Percentiles rank a stretch among this genome's conserved stretches.
These are phyloP conservation scores for Bisporella sp. DNA, from an alignment of 2,329 filamentous ascomycete genomes.

Conservation along the genomic window DNA sequence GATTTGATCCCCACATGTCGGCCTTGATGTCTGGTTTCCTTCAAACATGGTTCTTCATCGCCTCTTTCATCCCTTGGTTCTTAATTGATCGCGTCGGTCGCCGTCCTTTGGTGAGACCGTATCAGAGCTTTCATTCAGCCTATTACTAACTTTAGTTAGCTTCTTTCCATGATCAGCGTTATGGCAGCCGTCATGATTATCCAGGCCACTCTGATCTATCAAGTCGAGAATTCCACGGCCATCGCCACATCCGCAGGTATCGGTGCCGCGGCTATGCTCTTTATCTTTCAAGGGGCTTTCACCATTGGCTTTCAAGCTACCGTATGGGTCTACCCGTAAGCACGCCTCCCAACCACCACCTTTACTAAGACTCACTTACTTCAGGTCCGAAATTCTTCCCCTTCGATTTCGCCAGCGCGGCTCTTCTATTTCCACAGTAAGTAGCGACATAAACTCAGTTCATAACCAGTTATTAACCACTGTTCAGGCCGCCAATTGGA, in stretches of 20 bases:
- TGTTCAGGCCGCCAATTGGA: conserved; percentile 29
- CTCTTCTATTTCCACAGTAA: conserved; percentile 50
- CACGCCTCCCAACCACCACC: neutral
- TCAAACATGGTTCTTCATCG: conserved; percentile 39
- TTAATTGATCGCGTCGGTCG: conserved; percentile 52
- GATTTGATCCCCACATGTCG: conserved; percentile 35
- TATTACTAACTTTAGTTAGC: conserved; percentile 23
- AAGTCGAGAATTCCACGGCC: conserved; percentile 30
- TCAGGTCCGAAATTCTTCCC: conserved; percentile 46
- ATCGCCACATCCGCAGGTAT: conserved; percentile 30
- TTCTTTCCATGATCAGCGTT: conserved; percentile 44
- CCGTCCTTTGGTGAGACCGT: conserved; percentile 41
- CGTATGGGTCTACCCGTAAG: conserved; percentile 48
- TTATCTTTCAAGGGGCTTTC: conserved; percentile 55
- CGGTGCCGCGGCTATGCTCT: conserved; percentile 42
- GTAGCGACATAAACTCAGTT: neutral
- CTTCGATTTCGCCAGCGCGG: conserved; percentile 51
- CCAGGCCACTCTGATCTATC: conserved; percentile 33
- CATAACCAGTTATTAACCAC: neutral
- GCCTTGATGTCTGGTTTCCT: conserved; percentile 45
- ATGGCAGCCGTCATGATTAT: conserved; percentile 36
- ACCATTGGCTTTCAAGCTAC: conserved; percentile 53
- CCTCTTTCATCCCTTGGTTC: conserved; percentile 32
- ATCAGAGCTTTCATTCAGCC: neutral
- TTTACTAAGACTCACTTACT: neutral